Evolutionary conservation across 441 rosid species (phyloP).

Genomic region (Erysimum pusillum): DNA sequence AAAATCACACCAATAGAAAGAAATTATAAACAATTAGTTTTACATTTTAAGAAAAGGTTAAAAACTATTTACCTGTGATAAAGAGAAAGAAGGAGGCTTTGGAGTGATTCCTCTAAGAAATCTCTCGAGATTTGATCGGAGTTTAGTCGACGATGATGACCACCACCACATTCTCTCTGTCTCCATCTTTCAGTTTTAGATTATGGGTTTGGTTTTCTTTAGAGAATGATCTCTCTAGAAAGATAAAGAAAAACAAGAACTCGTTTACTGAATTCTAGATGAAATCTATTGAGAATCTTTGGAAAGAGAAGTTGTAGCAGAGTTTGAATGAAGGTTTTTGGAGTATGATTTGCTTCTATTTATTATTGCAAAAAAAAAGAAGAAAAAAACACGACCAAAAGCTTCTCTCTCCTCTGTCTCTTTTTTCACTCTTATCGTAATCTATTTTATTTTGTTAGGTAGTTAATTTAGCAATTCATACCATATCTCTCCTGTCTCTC

Average conservation of each 20-base stretch:
- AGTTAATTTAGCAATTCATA: constrained; percentile 1
- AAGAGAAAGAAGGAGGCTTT: constrained; percentile 49
- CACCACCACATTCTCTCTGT: constrained; percentile 37
- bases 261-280: not conserved
- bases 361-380: constrained; percentile 23
- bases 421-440: constrained; percentile 19
- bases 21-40: not conserved
- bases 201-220: not conserved
- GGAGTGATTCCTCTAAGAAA: constrained; percentile 60
- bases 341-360: constrained; percentile 34
- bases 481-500: not conserved
- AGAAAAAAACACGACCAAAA: constrained; percentile 33
- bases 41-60: not conserved
- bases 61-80: constrained; percentile 48
- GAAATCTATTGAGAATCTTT: not conserved
- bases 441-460: constrained; percentile 7
- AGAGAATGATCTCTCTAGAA: not conserved
- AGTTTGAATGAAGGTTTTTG: constrained; percentile 20
- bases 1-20: not conserved
- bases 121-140: constrained; percentile 51
- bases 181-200: not conserved
- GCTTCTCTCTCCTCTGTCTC: not conserved
- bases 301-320: constrained; percentile 3
- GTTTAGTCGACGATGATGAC: constrained; percentile 38
- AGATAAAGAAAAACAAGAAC: not conserved